These are phyloP conservation scores for Umbilicus rupestris DNA, from an alignment of 164 flowering plant genomes.

Conservation along the genomic window DNA sequence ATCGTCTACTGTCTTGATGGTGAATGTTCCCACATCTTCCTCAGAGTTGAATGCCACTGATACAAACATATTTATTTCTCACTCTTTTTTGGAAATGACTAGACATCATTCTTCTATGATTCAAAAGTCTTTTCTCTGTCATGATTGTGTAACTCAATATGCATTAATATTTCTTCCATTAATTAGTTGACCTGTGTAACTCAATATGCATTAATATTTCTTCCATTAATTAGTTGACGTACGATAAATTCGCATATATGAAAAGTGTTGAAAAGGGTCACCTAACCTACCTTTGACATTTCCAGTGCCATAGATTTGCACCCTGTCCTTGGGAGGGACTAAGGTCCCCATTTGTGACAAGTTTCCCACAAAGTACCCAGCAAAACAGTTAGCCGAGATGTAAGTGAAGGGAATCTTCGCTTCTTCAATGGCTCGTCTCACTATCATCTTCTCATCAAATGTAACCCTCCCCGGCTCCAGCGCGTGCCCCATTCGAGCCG, in stretches of 20 bases:
- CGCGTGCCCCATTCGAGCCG: conserved; percentile 26
- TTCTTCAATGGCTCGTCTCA: conserved; percentile 27
- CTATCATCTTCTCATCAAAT: conserved; percentile 33
- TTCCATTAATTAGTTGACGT: no score
- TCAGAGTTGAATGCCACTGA: conserved; percentile 47
- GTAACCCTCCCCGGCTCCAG: conserved; percentile 31
- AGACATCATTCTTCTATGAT: no score
- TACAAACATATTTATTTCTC: no score
- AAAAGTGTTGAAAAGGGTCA: no score
- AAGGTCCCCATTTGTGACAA: conserved; percentile 20
- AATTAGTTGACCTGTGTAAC: no score
- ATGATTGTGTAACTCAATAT: no score
- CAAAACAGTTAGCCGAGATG: conserved; percentile 38
- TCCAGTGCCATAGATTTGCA: conserved; percentile 24
- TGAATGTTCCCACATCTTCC: conserved; percentile 48
- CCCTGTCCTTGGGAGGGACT: conserved; percentile 24
- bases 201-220: no score
- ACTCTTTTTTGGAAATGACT: no score
- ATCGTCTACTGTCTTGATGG: conserved; percentile 44
- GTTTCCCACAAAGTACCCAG: conserved; percentile 23
- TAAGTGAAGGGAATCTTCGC: conserved; percentile 43
- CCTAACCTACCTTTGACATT: conserved; percentile 32
- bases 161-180: no score
- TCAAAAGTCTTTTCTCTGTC: no score
- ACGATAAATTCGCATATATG: no score